Evolutionary conservation across 331 rosid genomes (phyloP).

Genomic region (Erythrophleum ivorense): DNA sequence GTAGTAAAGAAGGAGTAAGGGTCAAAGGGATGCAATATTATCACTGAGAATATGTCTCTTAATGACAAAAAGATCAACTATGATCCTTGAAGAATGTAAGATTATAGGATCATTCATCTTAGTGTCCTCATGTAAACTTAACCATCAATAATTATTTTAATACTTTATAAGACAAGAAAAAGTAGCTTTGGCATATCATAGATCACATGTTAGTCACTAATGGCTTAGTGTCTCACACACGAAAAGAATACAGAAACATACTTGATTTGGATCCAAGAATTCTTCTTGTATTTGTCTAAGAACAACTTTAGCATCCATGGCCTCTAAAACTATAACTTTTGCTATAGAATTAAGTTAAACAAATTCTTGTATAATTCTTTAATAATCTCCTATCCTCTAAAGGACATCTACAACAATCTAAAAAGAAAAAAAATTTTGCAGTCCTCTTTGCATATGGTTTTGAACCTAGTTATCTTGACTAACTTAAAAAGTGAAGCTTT

Average conservation of each 20-base stretch:
- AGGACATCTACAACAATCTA: constrained; percentile 63
- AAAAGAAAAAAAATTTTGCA: too few species aligned
- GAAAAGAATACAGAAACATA: constrained; percentile 36
- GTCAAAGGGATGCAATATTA: constrained; percentile 42
- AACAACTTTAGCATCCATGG: constrained; percentile 59
- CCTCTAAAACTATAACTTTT: constrained; percentile 88
- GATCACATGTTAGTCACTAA: background rate
- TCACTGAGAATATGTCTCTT: constrained; percentile 97
- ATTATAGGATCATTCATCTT: constrained; percentile 91
- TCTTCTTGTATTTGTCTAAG: constrained; percentile 1
- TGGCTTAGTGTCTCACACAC: background rate
- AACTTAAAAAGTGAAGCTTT: too few species aligned
- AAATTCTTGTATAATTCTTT: constrained; percentile 75
- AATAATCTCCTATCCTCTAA: constrained; percentile 76
- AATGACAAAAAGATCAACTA: constrained; percentile 82
- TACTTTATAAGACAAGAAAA: too few species aligned
- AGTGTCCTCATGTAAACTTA: constrained; percentile 55
- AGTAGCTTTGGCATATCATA: background rate
- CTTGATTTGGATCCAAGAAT: constrained; percentile 97
- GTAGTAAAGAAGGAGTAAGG: background rate
- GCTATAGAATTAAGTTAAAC: constrained; percentile 82
- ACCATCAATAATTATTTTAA: background rate
- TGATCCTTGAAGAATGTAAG: constrained; percentile 89
- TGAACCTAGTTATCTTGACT: too few species aligned
- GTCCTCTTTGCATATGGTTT: too few species aligned